Conservation (phyloP, 306 rosid species). For the Amphicarpaea edgeworthii region DNA sequence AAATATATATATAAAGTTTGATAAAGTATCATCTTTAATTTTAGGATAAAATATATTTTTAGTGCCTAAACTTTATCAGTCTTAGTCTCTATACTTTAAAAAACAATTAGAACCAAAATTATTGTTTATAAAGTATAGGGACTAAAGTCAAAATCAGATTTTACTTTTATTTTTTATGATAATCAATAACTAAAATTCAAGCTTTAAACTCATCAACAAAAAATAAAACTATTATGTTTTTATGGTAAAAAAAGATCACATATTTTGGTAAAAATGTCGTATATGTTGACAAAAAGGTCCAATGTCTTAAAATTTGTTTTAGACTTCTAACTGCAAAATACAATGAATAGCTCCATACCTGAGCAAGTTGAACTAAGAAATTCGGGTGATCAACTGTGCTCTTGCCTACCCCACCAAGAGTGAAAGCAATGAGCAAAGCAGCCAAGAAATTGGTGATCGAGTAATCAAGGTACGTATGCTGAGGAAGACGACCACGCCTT, state of each 20-base stretch:
- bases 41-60: not conserved
- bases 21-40: not conserved
- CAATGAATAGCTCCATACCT: constrained; percentile 50
- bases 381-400: constrained; percentile 63
- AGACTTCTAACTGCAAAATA: constrained; percentile 31
- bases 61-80: not conserved
- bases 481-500: constrained; percentile 94
- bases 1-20: not conserved
- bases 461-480: constrained; percentile 93
- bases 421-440: constrained; percentile 77
- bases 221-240: too few species aligned
- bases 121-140: not conserved
- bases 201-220: too few species aligned
- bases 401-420: constrained; percentile 82
- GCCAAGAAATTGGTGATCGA: constrained; percentile 87
- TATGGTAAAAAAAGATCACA: too few species aligned
- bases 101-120: not conserved
- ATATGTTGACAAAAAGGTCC: too few species aligned
- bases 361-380: constrained; percentile 76
- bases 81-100: not conserved
- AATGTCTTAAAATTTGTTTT: too few species aligned
- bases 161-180: not conserved
- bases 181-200: too few species aligned
- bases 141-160: not conserved
- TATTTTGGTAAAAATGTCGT: too few species aligned